Base-by-base conservation (phyloP, 1,284 basidiomycete genomes). In the Cerioporus squamosus region DNA sequence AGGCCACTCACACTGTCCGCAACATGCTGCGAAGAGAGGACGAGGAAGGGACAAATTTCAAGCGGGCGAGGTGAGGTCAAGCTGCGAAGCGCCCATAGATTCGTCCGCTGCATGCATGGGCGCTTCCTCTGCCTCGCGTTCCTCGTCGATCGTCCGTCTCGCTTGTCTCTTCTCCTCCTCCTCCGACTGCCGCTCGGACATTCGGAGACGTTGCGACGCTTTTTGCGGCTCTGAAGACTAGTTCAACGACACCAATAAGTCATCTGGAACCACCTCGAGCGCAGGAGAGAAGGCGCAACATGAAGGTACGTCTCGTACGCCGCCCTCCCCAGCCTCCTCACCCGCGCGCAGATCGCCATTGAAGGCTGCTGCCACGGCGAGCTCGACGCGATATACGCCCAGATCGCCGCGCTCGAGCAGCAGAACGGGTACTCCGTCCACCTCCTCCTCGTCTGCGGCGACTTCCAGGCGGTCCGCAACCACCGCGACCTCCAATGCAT, bases 341-440 rank as follows among this genome's bases (percentile, higher is more conserved):
- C n/a, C 17, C 22, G 22, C 31, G 6, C 23, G 20, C 36, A 69
- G 68, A 66, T 69, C 42, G 68, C 68, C 17, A 58, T 69, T 26
- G 90, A 98, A 79, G 97, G 97, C 9, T 99, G 97, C 79, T 95
- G 92, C 67, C 97, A 99, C 72, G 97, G 95, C 49, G 84, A 88
- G 63, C 85, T 97, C 12, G 88, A 93, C 70, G 83, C 84, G 9
- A 98, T 97, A 57, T 99, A 98, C 77, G 74, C 78, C n/a, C 85
- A 90, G 20, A 86, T 98, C 51, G 76, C 77, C 2, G 68, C 77
- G 20, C 83, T 92, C 51, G 91, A 95, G 72, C 69, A 68, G 5
- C 75, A 72, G 64, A 84, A 90, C 67, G 74, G 76, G 17, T 86
- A 87, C 71, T 87, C 85, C 51, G 84, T 97, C 53, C 93, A 97